These are phyloP conservation scores for Lodderomyces orthopsilosis DNA, from an alignment of 1,139 yeast species.

Conservation along the genomic window DNA sequence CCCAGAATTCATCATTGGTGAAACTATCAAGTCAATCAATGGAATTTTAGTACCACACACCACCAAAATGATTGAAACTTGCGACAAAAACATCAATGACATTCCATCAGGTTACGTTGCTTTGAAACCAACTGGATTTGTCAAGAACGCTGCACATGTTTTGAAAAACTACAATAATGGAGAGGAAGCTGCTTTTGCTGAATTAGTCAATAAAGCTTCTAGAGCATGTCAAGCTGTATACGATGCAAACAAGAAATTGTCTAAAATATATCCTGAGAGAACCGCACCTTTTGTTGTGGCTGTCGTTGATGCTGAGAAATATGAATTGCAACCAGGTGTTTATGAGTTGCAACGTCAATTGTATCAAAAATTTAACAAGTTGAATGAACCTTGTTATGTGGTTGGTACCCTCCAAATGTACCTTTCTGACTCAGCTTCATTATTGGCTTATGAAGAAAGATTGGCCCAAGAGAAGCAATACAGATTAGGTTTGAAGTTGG, in stretches of 20 bases:
- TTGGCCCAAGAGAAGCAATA: constrained; percentile 64
- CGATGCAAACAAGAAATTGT: constrained; percentile 49
- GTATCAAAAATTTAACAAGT: constrained; percentile 69
- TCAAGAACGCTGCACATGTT: constrained; percentile 73
- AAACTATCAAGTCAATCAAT: constrained; percentile 65
- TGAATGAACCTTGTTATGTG: constrained; percentile 57
- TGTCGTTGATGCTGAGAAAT: constrained; percentile 91
- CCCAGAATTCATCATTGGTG: constrained; percentile 61
- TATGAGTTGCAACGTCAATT: constrained; percentile 85
- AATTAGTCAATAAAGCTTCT: constrained; percentile 64
- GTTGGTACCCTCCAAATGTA: constrained; percentile 96
- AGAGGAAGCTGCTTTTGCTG: constrained; percentile 47
- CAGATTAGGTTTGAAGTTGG: constrained; percentile 83
- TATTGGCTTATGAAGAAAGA: constrained; percentile 61
- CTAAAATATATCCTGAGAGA: constrained; percentile 59
- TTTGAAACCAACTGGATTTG: constrained; percentile 88
- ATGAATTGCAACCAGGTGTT: constrained; percentile 84
- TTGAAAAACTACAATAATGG: constrained; percentile 56
- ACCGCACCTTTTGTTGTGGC: constrained; percentile 80
- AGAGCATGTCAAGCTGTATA: constrained; percentile 54
- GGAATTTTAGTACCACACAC: constrained; percentile 75
- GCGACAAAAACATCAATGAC: constrained; percentile 49
- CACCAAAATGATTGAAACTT: constrained; percentile 42
- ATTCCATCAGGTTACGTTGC: constrained; percentile 85
- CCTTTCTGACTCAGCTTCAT: constrained; percentile 64